Percentiles rank a stretch among this genome's conserved stretches.
These are phyloP conservation scores for Lentinula guzmanii DNA, from an alignment of 768 basidiomycete genomes.

Conservation along the genomic window DNA sequence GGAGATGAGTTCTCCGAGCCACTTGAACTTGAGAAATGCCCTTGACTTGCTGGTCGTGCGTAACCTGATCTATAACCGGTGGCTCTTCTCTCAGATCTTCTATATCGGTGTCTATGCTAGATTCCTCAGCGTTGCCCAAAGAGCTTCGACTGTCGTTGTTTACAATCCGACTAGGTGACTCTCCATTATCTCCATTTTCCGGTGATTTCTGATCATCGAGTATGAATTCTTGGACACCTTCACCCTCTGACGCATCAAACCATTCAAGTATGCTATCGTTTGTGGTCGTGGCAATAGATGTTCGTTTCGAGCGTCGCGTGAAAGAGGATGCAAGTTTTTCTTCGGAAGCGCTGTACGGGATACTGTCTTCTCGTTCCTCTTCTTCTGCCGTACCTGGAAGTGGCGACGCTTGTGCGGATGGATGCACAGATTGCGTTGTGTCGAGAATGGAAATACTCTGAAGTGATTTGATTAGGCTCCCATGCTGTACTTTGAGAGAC, in stretches of 20 bases:
- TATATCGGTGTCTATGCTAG: conserved; percentile 50
- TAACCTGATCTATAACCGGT: conserved; percentile 1
- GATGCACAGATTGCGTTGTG: not conserved
- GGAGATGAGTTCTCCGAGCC: conserved; percentile 49
- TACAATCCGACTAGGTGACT: conserved; percentile 31
- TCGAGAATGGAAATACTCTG: conserved; percentile 22
- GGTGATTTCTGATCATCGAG: conserved; percentile 39
- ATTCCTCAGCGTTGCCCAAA: conserved; percentile 31
- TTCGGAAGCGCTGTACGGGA: conserved; percentile 10
- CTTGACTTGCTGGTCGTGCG: conserved; percentile 3
- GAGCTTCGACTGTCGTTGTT: conserved; percentile 35
- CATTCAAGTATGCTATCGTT: conserved; percentile 58
- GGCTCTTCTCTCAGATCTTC: conserved; percentile 29
- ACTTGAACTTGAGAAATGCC: conserved; percentile 21
- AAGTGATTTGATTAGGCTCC: conserved; percentile 39
- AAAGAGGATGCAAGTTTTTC: conserved; percentile 21
- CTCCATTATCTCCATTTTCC: conserved; percentile 34
- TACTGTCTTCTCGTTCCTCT: conserved; percentile 34
- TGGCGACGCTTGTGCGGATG: conserved; percentile 23
- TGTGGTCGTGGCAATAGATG: conserved; percentile 41
- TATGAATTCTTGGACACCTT: conserved; percentile 67
- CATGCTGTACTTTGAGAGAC: conserved; percentile 55
- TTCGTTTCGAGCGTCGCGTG: conserved; percentile 30
- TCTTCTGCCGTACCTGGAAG: conserved; percentile 48
- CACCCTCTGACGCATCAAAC: conserved; percentile 65